A percentile compares a stretch with the other conserved stretches of the same genome.
Evolutionary conservation across 2,329 filamentous ascomycete species (phyloP).

Genomic region (Pseudogymnoascus sp.): DNA sequence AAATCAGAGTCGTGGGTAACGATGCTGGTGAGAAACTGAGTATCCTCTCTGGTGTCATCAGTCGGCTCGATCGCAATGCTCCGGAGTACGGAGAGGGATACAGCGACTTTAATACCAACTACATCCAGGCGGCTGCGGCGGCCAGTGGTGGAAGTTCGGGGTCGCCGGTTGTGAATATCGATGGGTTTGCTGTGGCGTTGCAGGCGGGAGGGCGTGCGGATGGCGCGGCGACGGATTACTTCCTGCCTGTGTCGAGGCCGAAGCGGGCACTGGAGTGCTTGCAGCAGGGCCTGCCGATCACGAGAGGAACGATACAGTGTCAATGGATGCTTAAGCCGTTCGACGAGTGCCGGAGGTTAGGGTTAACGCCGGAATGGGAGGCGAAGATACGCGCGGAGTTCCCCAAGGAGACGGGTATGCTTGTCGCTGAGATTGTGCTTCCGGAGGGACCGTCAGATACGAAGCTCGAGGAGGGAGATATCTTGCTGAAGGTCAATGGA

Average conservation of each 20-base stretch:
- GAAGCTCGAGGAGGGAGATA: conserved; percentile 89
- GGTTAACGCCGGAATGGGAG: conserved; percentile 79
- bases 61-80: conserved; percentile 88
- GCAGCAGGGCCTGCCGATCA: conserved; percentile 64
- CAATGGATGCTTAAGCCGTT: conserved; percentile 97
- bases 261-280: conserved; percentile 81
- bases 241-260: conserved; percentile 86
- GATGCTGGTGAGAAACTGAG: conserved; percentile 97
- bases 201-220: conserved; percentile 92
- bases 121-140: conserved; percentile 95
- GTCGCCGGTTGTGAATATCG: conserved; percentile 92
- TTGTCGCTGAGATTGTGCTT: conserved; percentile 91
- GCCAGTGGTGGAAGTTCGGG: conserved; percentile 97
- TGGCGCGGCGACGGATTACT: conserved; percentile 95
- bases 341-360: conserved; percentile 87
- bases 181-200: conserved; percentile 83
- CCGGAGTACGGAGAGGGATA: conserved; percentile 97
- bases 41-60: conserved; percentile 95
- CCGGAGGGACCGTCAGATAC: conserved; percentile 80
- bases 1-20: conserved; percentile 96
- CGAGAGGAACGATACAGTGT: conserved; percentile 94
- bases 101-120: conserved; percentile 92
- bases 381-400: conserved; percentile 73
- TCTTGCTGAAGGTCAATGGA: conserved; percentile 86
- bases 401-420: conserved; percentile 91